Conservation (phyloP, 1,284 basidiomycete species). For the Retiboletus flavoniger region DNA sequence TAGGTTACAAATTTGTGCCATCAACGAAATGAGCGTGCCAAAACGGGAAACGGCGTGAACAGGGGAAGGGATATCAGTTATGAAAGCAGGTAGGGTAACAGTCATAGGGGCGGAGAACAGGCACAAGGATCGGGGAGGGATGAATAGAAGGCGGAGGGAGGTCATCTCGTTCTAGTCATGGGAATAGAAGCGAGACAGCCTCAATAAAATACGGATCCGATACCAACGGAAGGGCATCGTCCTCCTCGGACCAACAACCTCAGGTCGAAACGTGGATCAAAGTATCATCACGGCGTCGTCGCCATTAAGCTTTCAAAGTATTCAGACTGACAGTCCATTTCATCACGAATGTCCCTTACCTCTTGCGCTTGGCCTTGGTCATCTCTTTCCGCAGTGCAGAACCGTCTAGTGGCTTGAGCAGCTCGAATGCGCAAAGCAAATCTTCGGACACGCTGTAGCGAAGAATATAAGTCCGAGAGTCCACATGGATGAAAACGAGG, state of each 20-base stretch:
- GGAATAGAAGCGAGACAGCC: constrained; percentile 24
- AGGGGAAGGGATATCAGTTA: constrained; percentile 32
- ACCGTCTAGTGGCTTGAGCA: constrained; percentile 94
- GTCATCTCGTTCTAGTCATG: constrained; percentile 29
- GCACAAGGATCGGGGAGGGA: constrained; percentile 13
- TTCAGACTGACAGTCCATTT: constrained; percentile 9
- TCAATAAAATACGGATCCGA: constrained; percentile 22
- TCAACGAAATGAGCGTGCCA: constrained; percentile 29
- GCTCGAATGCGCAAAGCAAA: constrained; percentile 94
- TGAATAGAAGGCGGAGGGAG: constrained; percentile 1
- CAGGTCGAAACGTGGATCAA: neutral
- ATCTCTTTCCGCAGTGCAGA: constrained; percentile 97
- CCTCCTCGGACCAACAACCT: constrained; percentile 8
- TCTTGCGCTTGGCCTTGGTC: constrained; percentile 98
- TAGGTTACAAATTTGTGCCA: constrained; percentile 36
- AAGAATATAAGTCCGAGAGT: constrained; percentile 13
- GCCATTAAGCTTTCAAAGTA: constrained; percentile 31
- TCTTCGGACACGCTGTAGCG: constrained; percentile 87
- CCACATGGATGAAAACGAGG: constrained; percentile 7
- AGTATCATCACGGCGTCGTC: constrained; percentile 31
- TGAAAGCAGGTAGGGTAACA: constrained; percentile 27
- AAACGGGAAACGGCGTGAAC: constrained; percentile 17
- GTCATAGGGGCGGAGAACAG: constrained; percentile 12
- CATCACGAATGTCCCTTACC: constrained; percentile 43
- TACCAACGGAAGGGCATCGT: constrained; percentile 7